Evolutionary conservation across 805 yeast species (phyloP).

Genomic region (Saturnispora halmiae): DNA sequence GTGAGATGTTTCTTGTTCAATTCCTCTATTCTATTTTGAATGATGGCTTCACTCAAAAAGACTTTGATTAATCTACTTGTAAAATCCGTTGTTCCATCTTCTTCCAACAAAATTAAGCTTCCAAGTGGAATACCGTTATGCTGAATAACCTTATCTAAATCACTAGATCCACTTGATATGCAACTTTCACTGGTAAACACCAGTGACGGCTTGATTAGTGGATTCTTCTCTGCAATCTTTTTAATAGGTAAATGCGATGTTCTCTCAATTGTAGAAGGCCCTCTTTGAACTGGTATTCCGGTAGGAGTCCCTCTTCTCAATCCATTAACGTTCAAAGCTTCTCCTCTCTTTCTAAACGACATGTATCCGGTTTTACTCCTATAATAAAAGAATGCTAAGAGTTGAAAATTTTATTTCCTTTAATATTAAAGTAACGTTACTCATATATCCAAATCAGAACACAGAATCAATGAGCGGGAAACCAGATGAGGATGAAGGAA

Average conservation of each 20-base stretch:
- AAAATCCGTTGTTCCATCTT: slow-evolving; percentile 83
- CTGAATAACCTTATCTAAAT: slow-evolving; percentile 61
- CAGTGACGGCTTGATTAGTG: slow-evolving; percentile 68
- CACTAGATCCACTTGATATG: slow-evolving; percentile 70
- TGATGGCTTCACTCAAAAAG: slow-evolving; percentile 68
- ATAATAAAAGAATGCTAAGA: not conserved
- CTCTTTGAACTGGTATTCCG: slow-evolving; percentile 1
- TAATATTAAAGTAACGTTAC: not conserved
- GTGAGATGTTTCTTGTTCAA: slow-evolving; percentile 28
- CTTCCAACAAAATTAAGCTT: slow-evolving; percentile 60
- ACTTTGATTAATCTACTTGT: slow-evolving; percentile 57
- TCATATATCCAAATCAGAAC: not conserved
- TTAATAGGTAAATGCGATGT: not conserved
- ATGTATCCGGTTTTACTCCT: slow-evolving; percentile 20
- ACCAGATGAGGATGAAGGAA: slow-evolving; percentile 3
- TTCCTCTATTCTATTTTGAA: slow-evolving; percentile 47
- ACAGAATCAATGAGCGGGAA: not conserved
- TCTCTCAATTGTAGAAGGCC: not conserved
- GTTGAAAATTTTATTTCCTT: not conserved
- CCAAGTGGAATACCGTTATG: slow-evolving; percentile 89
- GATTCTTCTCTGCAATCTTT: slow-evolving; percentile 27
- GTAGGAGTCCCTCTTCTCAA: slow-evolving; percentile 11
- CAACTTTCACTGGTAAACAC: slow-evolving; percentile 59
- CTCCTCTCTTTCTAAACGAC: slow-evolving; percentile 56
- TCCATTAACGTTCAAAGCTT: slow-evolving; percentile 28